Evolutionary conservation across 2,329 filamentous ascomycete genomes (phyloP).

Genomic region (Trichoderma hamatum): DNA sequence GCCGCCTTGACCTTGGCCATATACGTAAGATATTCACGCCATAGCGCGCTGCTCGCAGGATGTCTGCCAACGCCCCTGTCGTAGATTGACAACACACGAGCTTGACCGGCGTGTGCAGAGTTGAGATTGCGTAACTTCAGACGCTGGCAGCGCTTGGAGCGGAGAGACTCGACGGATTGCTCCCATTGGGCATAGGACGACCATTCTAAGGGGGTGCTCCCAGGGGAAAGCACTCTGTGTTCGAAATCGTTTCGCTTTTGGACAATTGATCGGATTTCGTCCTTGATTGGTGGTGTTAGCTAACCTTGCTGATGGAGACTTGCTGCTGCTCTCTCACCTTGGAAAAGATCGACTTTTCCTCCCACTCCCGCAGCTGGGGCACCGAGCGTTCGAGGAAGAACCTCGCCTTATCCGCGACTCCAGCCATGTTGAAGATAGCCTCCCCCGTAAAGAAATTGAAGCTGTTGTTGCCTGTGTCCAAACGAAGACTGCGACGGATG

Average conservation of each 20-base stretch:
- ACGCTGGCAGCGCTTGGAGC: constrained; percentile 79
- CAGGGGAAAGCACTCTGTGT: constrained; percentile 83
- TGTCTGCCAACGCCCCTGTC: constrained; percentile 85
- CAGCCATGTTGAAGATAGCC: constrained; percentile 63
- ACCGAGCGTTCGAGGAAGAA: constrained; percentile 93
- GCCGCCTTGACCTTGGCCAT: constrained; percentile 68
- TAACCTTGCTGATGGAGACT: neutral
- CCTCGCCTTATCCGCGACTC: constrained; percentile 88
- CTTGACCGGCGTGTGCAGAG: constrained; percentile 72
- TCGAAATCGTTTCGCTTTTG: constrained; percentile 92
- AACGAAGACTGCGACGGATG: neutral
- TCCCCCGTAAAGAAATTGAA: constrained; percentile 6
- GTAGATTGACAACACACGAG: constrained; percentile 84
- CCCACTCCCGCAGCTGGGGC: constrained; percentile 88
- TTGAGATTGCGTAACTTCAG: constrained; percentile 71
- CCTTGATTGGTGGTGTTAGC: constrained; percentile 50
- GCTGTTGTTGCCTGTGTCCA: neutral
- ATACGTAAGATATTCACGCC: constrained; percentile 89
- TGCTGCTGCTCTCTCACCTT: constrained; percentile 55
- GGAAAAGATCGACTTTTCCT: constrained; percentile 87
- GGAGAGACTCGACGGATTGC: constrained; percentile 70
- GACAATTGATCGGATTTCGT: constrained; percentile 87
- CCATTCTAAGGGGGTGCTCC: constrained; percentile 76
- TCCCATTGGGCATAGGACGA: constrained; percentile 79
- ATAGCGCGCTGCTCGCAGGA: constrained; percentile 77